Conservation (phyloP, 2,329 filamentous ascomycete genomes). For the Fusarium sp. region DNA sequence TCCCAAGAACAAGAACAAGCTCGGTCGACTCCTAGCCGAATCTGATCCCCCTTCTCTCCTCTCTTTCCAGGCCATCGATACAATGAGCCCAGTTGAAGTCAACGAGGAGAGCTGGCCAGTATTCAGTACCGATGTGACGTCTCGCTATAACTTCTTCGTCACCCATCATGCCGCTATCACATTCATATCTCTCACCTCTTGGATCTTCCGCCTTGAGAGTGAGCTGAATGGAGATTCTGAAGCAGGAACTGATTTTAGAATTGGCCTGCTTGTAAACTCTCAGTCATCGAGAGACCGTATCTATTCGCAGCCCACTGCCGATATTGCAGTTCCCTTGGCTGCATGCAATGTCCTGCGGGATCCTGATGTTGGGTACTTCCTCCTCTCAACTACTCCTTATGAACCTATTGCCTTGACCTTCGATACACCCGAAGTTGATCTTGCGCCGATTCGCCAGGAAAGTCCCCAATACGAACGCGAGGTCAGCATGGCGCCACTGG, state of each 20-base stretch:
- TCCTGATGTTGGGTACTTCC: conserved; percentile 73
- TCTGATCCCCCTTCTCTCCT: conserved; percentile 64
- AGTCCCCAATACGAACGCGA: conserved; percentile 60
- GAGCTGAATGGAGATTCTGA: conserved; percentile 69
- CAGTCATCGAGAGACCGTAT: conserved; percentile 70
- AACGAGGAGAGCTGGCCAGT: conserved; percentile 71
- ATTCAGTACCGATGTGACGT: conserved; percentile 71
- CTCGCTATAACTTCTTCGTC: conserved; percentile 73
- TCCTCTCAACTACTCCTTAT: conserved; percentile 70
- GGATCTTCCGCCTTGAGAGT: conserved; percentile 74
- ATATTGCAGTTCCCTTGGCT: conserved; percentile 64
- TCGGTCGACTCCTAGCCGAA: conserved; percentile 56
- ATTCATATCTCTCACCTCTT: conserved; percentile 70
- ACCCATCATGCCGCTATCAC: conserved; percentile 72
- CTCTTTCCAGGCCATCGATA: conserved; percentile 74
- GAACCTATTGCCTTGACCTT: conserved; percentile 71
- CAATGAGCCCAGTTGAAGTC: conserved; percentile 67
- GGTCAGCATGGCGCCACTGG: conserved; percentile 60
- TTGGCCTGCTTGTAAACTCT: conserved; percentile 70
- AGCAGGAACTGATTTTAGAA: conserved; percentile 71
- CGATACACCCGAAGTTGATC: conserved; percentile 68
- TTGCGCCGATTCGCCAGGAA: conserved; percentile 58
- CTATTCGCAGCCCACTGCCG: conserved; percentile 65
- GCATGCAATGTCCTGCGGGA: conserved; percentile 68
- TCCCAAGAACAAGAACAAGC: conserved; percentile 65